Conservation (phyloP, 129 eudicot genomes). For the Lactuca saligna region DNA sequence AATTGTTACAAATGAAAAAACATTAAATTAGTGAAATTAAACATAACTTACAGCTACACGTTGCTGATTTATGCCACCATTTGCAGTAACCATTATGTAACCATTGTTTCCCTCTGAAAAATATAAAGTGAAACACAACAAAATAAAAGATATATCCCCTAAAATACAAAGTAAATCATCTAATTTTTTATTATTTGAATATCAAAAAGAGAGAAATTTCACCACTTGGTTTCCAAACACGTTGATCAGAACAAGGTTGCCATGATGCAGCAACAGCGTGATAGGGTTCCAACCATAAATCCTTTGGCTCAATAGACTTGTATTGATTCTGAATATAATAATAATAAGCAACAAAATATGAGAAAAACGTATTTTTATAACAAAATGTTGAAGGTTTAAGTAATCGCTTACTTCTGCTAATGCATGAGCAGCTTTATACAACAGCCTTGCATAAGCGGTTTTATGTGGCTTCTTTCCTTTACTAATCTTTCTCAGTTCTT, state of each 20-base stretch:
- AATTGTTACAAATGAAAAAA: not conserved
- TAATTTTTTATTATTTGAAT: not conserved
- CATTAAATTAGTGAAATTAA: not conserved
- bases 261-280: constrained; percentile 66
- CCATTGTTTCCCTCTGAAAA: constrained; percentile 83
- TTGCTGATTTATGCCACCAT: constrained; percentile 98
- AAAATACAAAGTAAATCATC: not conserved
- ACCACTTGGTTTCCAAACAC: constrained; percentile 90
- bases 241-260: constrained; percentile 88
- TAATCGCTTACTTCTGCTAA: constrained; percentile 70
- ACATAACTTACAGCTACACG: constrained; percentile 94
- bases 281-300: constrained; percentile 87
- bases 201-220: constrained; percentile 25
- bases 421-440: constrained; percentile 96
- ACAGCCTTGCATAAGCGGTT: constrained; percentile 74
- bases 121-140: constrained; percentile 3
- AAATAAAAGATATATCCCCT: not conserved
- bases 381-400: not conserved
- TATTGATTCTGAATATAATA: constrained; percentile 48
- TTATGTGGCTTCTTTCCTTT: constrained; percentile 81
- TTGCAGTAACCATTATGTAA: constrained; percentile 85
- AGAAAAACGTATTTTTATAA: not conserved
- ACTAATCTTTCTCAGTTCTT: constrained; percentile 57
- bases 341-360: not conserved
- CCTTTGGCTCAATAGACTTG: constrained; percentile 75